Base-by-base conservation (phyloP, 306 rosid genomes). In the Vigna hirtella region DNA sequence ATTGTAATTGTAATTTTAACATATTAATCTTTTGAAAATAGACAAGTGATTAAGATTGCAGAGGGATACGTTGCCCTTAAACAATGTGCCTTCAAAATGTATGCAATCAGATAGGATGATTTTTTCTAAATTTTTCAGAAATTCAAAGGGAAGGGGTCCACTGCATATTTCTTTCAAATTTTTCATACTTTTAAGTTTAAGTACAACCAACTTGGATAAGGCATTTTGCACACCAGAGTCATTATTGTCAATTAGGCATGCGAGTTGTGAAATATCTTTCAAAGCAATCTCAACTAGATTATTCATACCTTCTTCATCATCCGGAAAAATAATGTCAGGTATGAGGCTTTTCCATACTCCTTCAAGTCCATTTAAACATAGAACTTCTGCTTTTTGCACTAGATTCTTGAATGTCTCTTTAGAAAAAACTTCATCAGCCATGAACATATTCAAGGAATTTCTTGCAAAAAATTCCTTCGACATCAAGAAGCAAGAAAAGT, bases 301-400 rank as follows among this genome's bases (percentile, higher is more conserved):
- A 73, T 28, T 47, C 52, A 22, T 53, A 24, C 63, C 70, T 18
- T 36, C 34, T 11, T 70, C 16, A 18, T 28, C 2, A 3, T 24
- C 26, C 2, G 53, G 11, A 2, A 6, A 2, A 63, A 63, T 28
- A 43, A 80, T 73, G 5, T 47, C 26, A 3, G 84, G 84, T 6
- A 80, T 80, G 34, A 80, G 12, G 16, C 56, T 74, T 42, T n/a
- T 34, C 70, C 65, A 66, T 2, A 0, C 16, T 3, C 12, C 7
- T 7, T 9, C 0, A 9, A 47, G 26, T 10, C 1, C 0, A 0
- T 0, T 0, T 2, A 72, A 4, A 0, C 0, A 0, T 32, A 80
- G 47, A 55, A 1, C 0, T 47, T 80, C 76, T 20, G 56, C 1
- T 32, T 12, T 36, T 43, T 34, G n/a, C 4, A 66, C 7, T 0